Evolutionary conservation across 306 rosid species (phyloP), one percentile per base, ranked within the genome.

Genomic region (Prunus mume): DNA sequence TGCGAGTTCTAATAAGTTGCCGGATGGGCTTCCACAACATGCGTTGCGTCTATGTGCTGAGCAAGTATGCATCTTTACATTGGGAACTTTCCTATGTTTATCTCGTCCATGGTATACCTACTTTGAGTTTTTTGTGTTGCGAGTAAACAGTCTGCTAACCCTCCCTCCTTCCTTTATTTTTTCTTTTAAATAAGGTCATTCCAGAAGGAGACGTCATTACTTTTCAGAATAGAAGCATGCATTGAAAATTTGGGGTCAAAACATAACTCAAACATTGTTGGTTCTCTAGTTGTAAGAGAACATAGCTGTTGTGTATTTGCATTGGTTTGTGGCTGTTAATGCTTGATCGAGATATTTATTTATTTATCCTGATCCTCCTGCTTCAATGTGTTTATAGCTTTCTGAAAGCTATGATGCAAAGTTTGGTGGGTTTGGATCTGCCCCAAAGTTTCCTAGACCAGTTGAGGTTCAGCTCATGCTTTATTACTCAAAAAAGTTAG

Each of bases 371-470:
- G 57, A 73, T 60, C 63, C 45, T 72, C 66, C 65, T 76, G 49
- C 45, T 67, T 73, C 41, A 78, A 80, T 85, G 73, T 65, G 79
- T 43, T 63, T 82, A 38, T 76, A 94, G 98, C 96, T 94, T 85
- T 90, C 93, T 41, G 81, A 55, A 83, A 87, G 85, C 80, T 94
- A 89, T 68, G 98, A 94, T 83, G 78, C 93, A 15, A 78, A 89
- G 74, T 90, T 57, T 67, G 98, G 98, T 71, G 98, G 98, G 41
- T 94, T 94, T 82, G 96, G 97, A 57, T 92, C 97, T 71, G 93
- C 93, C 65, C 98, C 98, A 1, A 94, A 94, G 87, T 94, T 94
- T 86, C 97, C 98, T 9, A 86, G 97, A 86, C 98, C 98, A 18
- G 98, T 94, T 55, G 98, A 94, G 94, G 79, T 85, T 65, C 92